Conservation (phyloP, 2,329 filamentous ascomycete species). For the Ilyonectria mors-panacis region DNA sequence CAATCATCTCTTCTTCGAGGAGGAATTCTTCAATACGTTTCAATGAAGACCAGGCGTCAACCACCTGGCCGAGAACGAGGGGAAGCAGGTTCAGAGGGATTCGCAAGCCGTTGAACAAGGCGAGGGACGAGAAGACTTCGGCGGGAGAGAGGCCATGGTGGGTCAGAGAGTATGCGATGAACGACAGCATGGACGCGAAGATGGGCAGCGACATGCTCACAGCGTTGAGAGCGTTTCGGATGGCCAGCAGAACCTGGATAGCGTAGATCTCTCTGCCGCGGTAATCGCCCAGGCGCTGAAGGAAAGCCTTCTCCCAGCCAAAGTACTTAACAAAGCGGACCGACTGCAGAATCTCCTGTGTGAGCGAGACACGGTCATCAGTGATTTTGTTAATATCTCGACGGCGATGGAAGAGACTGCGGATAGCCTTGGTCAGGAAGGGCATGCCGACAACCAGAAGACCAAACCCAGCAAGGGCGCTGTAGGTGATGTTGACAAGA, state of each 20-base stretch:
- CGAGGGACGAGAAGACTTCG: constrained; percentile 90
- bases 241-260: constrained; percentile 87
- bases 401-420: constrained; percentile 81
- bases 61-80: constrained; percentile 88
- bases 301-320: constrained; percentile 92
- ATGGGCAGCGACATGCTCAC: constrained; percentile 89
- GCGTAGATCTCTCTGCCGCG: constrained; percentile 82
- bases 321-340: constrained; percentile 98
- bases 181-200: constrained; percentile 95
- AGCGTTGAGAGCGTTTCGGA: constrained; percentile 88
- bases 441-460: constrained; percentile 86
- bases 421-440: constrained; percentile 82
- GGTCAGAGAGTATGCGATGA: constrained; percentile 83
- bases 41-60: constrained; percentile 90
- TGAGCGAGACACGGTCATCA: constrained; percentile 90
- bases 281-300: constrained; percentile 81
- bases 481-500: constrained; percentile 90
- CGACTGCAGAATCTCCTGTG: constrained; percentile 91
- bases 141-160: constrained; percentile 80
- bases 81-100: constrained; percentile 92
- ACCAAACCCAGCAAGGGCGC: constrained; percentile 88
- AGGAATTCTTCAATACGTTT: constrained; percentile 91
- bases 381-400: constrained; percentile 92
- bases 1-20: constrained; percentile 85
- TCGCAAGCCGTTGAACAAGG: constrained; percentile 91